These are phyloP conservation scores for Chlorophyllum brunneum DNA, from an alignment of 768 basidiomycete species.

Conservation along the genomic window DNA sequence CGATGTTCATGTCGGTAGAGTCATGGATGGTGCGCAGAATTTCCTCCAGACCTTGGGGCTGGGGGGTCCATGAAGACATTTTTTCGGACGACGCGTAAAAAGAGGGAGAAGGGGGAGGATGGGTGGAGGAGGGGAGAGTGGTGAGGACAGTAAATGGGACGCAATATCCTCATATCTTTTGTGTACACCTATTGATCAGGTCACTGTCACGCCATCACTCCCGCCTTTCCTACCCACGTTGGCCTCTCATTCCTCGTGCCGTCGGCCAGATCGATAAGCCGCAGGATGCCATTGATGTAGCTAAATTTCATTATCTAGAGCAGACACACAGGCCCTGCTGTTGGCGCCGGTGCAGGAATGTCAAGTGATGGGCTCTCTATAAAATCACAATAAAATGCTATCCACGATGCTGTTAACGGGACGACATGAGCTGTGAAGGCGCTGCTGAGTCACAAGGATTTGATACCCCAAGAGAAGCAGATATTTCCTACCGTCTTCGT, in stretches of 20 bases:
- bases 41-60: conserved; percentile 84
- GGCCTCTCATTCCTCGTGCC: neutral
- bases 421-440: conserved; percentile 69
- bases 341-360: conserved; percentile 14
- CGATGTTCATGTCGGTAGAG: conserved; percentile 75
- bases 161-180: conserved; percentile 27
- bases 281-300: too few species aligned
- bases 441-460: neutral
- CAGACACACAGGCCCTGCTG: neutral
- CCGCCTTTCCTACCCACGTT: neutral
- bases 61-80: conserved; percentile 81
- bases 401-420: conserved; percentile 74
- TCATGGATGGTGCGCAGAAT: conserved; percentile 89
- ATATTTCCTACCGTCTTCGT: conserved; percentile 66
- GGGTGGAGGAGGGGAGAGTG: conserved; percentile 21
- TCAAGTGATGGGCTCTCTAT: conserved; percentile 42
- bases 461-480: neutral
- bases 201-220: conserved; percentile 14
- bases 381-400: conserved; percentile 69
- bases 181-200: conserved; percentile 21
- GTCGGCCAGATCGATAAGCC: conserved; percentile 9
- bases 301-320: neutral
- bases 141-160: conserved; percentile 16
- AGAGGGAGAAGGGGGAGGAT: conserved; percentile 19
- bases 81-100: conserved; percentile 34